These are phyloP conservation scores for Rhynchospora pubera DNA, from an alignment of 176 grass and related monocot species.

Conservation along the genomic window DNA sequence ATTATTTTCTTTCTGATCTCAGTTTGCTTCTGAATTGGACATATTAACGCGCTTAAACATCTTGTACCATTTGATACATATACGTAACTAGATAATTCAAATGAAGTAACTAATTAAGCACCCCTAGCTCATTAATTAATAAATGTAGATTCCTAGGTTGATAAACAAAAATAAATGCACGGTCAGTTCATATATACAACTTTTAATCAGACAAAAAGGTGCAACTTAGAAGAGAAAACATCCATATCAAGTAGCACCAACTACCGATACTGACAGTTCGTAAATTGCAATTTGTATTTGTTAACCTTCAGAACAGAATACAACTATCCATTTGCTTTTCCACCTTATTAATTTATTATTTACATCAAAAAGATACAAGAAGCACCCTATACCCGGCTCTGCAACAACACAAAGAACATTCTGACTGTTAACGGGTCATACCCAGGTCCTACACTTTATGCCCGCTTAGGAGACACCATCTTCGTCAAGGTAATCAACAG, in stretches of 20 bases:
- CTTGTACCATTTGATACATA: not conserved
- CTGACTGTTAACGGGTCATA: constrained; percentile 28
- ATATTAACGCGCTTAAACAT: not conserved
- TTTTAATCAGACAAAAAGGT: not conserved
- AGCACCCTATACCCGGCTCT: constrained; percentile 26
- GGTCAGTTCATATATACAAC: not conserved
- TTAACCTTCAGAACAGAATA: not conserved
- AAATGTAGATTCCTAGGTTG: not conserved
- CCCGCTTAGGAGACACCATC: constrained; percentile 17
- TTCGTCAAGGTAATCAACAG: constrained; percentile 45
- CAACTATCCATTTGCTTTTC: not conserved
- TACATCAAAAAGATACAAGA: constrained; percentile 24
- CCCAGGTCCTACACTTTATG: constrained; percentile 30
- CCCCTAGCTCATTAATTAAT: not conserved
- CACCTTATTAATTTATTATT: not conserved
- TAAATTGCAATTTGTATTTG: not conserved
- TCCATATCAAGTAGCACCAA: not conserved
- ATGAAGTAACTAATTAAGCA: not conserved
- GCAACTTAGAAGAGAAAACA: not conserved
- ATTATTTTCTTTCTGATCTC: not conserved
- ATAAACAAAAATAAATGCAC: not conserved
- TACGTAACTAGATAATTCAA: not conserved
- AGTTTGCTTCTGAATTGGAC: not conserved
- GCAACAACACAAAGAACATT: constrained; percentile 34
- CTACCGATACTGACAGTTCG: not conserved